Evolutionary conservation across 1,284 basidiomycete genomes (phyloP), one percentile per base, ranked within the genome.

Genomic region (Singerocomus inundabilis): DNA sequence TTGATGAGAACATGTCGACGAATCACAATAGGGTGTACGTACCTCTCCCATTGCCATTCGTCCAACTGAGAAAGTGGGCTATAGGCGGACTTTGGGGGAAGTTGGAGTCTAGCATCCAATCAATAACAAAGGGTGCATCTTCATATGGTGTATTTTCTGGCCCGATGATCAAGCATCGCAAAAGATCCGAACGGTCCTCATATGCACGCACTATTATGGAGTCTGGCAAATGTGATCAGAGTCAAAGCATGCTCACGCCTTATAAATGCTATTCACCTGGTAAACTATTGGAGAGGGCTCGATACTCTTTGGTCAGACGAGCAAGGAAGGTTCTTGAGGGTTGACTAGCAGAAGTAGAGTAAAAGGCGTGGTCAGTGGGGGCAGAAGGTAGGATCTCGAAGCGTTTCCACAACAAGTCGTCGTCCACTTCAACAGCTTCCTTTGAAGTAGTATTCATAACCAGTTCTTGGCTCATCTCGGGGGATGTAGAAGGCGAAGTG

Each of bases 61-160:
- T 97, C 89, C 93, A 96, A 55, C 91, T 93, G 52, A 87, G 79
- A 70, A 97, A 98, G 70, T 93, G 87, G 5, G 94, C 94, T 37
- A 85, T 75, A 0, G 94, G 94, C 6, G 94, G 93, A 56, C 82
- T 84, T 58, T 88, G 78, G 3, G 94, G 94, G 68, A 93, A 98
- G 62, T 86, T 84, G 7, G 90, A 87, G 62, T 91, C 87, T 26
- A 96, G 77, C 78, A 88, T 86, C 81, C 95, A 93, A 70, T 98
- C 94, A 52, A 97, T 94, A 28, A 97, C 85, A 68, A 97, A 95
- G 0, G 94, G 93, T 18, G 92, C 92, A 67, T 96, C 87, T 66
- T 92, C 84, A 61, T 94, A 95, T 15, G 94, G 94, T 8, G 94
- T 98, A 53, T 94, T 94, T 61, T 91, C 84, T 51, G 93, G 92